These are phyloP conservation scores for Mycena leptocephala DNA, from an alignment of 768 basidiomycete genomes.

Conservation along the genomic window DNA sequence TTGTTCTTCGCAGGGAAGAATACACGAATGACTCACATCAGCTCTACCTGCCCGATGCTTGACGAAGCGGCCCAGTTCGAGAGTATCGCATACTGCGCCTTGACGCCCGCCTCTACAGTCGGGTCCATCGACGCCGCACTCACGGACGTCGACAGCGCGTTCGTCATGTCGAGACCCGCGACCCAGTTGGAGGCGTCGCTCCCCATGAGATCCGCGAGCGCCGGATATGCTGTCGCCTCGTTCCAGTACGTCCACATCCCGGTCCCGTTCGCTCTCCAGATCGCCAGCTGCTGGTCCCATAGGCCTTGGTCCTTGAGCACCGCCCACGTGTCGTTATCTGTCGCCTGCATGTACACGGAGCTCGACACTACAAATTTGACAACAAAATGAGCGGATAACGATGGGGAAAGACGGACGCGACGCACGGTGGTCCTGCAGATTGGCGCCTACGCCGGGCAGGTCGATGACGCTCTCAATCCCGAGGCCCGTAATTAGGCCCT, in stretches of 20 bases:
- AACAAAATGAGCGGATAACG: not conserved
- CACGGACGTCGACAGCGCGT: conserved; percentile 26
- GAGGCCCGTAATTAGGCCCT: conserved; percentile 23
- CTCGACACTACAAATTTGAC: conserved; percentile 1
- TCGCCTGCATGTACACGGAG: conserved; percentile 28
- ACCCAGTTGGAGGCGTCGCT: conserved; percentile 18
- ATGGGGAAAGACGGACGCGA: not conserved
- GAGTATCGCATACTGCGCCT: conserved; percentile 32
- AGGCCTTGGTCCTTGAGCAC: conserved; percentile 27
- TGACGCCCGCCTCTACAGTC: conserved; percentile 32
- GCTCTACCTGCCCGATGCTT: conserved; percentile 34
- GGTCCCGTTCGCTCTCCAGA: conserved; percentile 32
- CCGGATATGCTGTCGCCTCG: conserved; percentile 36
- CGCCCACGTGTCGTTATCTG: conserved; percentile 34
- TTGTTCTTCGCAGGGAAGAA: not conserved
- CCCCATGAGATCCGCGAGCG: conserved; percentile 29
- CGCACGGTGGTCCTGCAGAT: conserved; percentile 36
- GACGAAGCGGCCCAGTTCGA: conserved; percentile 19
- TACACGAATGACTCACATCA: conserved; percentile 21
- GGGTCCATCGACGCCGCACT: conserved; percentile 28
- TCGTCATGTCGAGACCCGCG: not conserved
- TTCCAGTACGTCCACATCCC: conserved; percentile 40
- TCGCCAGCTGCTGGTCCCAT: conserved; percentile 29
- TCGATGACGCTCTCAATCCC: conserved; percentile 35
- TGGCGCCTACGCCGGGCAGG: conserved; percentile 34